Evolutionary conservation across 495 filamentous ascomycete species (phyloP).

Genomic region (Beverwykella pulmonaria): DNA sequence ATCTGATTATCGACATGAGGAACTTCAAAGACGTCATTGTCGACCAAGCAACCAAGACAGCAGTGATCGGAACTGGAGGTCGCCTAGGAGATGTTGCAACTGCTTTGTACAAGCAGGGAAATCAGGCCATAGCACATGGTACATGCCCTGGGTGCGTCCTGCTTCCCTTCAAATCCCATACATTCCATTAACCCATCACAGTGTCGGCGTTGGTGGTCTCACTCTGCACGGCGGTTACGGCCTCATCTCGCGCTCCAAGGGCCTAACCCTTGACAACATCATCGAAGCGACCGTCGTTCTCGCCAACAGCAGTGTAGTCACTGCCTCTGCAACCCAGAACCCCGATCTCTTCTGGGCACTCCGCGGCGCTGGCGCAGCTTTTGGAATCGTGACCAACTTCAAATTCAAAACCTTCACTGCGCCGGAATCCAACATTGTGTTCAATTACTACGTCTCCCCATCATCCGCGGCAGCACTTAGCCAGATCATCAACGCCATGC

Average conservation of each 20-base stretch:
- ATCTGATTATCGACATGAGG: slow-evolving; percentile 60
- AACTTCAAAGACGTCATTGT: slow-evolving; percentile 53
- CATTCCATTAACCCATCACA: slow-evolving; percentile 19
- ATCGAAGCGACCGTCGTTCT: slow-evolving; percentile 62
- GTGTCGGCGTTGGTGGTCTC: slow-evolving; percentile 73
- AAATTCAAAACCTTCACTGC: slow-evolving; percentile 62
- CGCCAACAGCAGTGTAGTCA: slow-evolving; percentile 57
- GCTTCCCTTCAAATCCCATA: slow-evolving; percentile 31
- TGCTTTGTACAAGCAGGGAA: slow-evolving; percentile 61
- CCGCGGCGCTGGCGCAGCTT: slow-evolving; percentile 61
- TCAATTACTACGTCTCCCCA: slow-evolving; percentile 42
- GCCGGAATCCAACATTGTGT: slow-evolving; percentile 53
- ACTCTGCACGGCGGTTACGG: slow-evolving; percentile 71
- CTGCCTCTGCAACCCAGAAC: slow-evolving; percentile 43
- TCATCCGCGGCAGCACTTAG: not conserved
- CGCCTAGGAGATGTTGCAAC: slow-evolving; percentile 62
- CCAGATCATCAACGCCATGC: slow-evolving; percentile 19
- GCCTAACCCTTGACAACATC: slow-evolving; percentile 65
- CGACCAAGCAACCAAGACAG: slow-evolving; percentile 58
- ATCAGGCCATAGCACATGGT: slow-evolving; percentile 68
- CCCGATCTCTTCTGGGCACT: slow-evolving; percentile 55
- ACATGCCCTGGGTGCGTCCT: slow-evolving; percentile 57
- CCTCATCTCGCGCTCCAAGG: slow-evolving; percentile 62
- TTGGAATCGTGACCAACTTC: slow-evolving; percentile 68
- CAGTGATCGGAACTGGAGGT: slow-evolving; percentile 67